These are phyloP conservation scores for Paraconiothyrium sp. DNA, from an alignment of 2,329 filamentous ascomycete species.

Conservation along the genomic window DNA sequence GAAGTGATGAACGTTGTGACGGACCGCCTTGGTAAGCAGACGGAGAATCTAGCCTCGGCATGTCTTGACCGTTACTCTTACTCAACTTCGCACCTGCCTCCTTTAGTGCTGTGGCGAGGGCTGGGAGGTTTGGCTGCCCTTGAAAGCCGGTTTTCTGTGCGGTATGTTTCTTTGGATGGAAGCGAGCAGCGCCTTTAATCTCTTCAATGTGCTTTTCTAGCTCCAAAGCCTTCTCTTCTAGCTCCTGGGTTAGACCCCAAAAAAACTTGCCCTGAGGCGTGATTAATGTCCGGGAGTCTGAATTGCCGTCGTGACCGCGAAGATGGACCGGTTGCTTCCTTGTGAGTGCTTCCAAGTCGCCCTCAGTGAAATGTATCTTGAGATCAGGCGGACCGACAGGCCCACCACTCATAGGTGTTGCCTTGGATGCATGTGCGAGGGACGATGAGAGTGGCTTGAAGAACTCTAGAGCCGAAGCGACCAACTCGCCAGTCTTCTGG, in stretches of 20 bases:
- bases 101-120: constrained; percentile 48
- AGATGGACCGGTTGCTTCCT: constrained; percentile 64
- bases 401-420: constrained; percentile 25
- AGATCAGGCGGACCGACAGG: constrained; percentile 45
- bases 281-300: constrained; percentile 70
- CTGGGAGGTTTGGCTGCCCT: constrained; percentile 40
- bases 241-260: constrained; percentile 73
- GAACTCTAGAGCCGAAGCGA: constrained; percentile 52
- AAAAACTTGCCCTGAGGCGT: constrained; percentile 81
- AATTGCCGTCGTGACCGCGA: constrained; percentile 53
- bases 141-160: constrained; percentile 26
- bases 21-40: constrained; percentile 34
- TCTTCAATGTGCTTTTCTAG: constrained; percentile 65
- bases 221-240: constrained; percentile 75
- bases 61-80: constrained; percentile 35
- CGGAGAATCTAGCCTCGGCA: constrained; percentile 37
- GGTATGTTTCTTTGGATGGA: constrained; percentile 39
- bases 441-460: constrained; percentile 53
- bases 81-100: constrained; percentile 47
- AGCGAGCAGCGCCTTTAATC: constrained; percentile 39
- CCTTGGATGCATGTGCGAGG: constrained; percentile 42
- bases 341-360: constrained; percentile 59
- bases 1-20: constrained; percentile 28
- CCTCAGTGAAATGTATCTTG: constrained; percentile 50
- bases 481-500: constrained; percentile 49